A percentile compares a stretch with the other conserved stretches of the same genome.
These are phyloP conservation scores for Vanderwaltozyma tropicalis DNA, from an alignment of 805 yeast species.

Conservation along the genomic window DNA sequence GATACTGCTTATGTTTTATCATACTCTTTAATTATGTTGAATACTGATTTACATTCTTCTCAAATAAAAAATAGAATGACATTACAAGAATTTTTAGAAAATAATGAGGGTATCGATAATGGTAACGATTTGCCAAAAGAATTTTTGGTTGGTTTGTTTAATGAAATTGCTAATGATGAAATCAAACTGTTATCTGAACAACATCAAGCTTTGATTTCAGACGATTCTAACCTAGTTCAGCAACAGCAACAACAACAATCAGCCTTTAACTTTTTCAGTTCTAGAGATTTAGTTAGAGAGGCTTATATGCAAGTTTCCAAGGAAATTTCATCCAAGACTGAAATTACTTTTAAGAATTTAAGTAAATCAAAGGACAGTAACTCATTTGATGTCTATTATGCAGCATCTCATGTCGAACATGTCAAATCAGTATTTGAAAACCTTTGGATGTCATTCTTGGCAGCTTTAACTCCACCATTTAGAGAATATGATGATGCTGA, in stretches of 20 bases:
- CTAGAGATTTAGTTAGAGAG: slow-evolving; percentile 62
- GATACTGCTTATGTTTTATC: slow-evolving; percentile 90
- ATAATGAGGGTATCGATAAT: slow-evolving; percentile 88
- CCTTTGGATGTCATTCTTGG: slow-evolving; percentile 93
- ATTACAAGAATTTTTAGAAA: slow-evolving; percentile 70
- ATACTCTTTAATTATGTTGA: slow-evolving; percentile 83
- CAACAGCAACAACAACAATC: slow-evolving; percentile 29
- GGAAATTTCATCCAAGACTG: slow-evolving; percentile 85
- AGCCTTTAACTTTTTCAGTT: slow-evolving; percentile 51
- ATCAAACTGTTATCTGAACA: slow-evolving; percentile 89
- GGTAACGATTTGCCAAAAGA: slow-evolving; percentile 75
- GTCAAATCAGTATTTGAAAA: slow-evolving; percentile 89
- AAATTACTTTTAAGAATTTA: slow-evolving; percentile 61
- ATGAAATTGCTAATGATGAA: slow-evolving; percentile 75
- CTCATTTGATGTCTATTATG: slow-evolving; percentile 48
- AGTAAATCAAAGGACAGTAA: slow-evolving; percentile 39
- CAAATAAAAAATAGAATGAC: slow-evolving; percentile 85
- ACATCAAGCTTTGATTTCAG: slow-evolving; percentile 76
- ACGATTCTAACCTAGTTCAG: slow-evolving; percentile 35
- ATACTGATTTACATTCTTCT: slow-evolving; percentile 87
- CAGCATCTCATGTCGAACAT: slow-evolving; percentile 81
- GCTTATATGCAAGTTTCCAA: slow-evolving; percentile 88
- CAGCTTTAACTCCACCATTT: slow-evolving; percentile 89
- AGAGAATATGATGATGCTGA: slow-evolving; percentile 76
- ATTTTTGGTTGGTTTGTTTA: slow-evolving; percentile 54